Evolutionary conservation across 805 yeast species (phyloP), one percentile per base, ranked within the genome.

Genomic region (Saturnispora galanensis): DNA sequence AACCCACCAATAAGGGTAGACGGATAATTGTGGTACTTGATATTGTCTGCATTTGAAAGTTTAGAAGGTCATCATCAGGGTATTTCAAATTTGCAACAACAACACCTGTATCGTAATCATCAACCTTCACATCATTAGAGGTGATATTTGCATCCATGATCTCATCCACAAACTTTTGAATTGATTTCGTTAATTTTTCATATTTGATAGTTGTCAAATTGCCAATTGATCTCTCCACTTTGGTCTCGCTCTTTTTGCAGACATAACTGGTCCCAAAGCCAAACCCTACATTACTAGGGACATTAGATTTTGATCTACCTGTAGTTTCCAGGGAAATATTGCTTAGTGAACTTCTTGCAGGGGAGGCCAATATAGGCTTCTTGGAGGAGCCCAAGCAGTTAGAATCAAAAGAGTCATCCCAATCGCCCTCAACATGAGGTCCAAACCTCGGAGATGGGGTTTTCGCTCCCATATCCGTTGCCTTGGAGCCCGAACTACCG

Each of bases 1-100:
- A 76, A 5, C 68, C 68, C 1, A 53, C 54, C 34, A 60, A 31
- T 11, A 54, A 32, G 10, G 64, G 65, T n/a, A 61, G 42, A 10
- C 44, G 38, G n/a, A 41, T 45, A 11, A 41, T 47, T 4, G 47
- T 42, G 1, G 31, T 33, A 35, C 44, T 38, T 9, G 42, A 31
- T 18, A 35, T 30, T 11, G 29, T 37, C 11, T 42, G 17, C 45
- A 42, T 42, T 18, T 42, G 45, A 10, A 37, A 26, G 7, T 36
- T 42, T 15, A 42, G 32, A 13, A 28, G 6, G 7, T 32, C 28
- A 12, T 31, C 28, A 9, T 36, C 28, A 10, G 45, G 45, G 32
- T 42, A 42, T 17, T 15, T n/a, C 15, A 42, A 15, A 31, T 36
- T 26, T 11, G 35, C 21, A 17, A 42, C 36, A 31, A 31, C 32